Evolutionary conservation across 2,329 filamentous ascomycete species (phyloP).

Genomic region (Paraphoma sp.): DNA sequence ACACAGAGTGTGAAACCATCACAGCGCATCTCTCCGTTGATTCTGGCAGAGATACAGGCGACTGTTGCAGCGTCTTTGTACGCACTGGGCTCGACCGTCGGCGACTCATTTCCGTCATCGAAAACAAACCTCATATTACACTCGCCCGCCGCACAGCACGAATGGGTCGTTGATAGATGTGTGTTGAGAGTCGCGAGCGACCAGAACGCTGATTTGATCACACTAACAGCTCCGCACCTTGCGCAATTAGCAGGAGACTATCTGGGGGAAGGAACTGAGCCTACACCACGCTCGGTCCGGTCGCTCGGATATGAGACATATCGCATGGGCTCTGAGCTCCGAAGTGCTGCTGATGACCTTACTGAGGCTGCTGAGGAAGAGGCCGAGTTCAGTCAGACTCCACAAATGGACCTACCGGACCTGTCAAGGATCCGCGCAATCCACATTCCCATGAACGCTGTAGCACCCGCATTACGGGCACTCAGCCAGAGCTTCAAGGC

Average conservation of each 20-base stretch:
- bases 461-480: slow-evolving; percentile 25
- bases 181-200: slow-evolving; percentile 68
- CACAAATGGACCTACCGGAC: slow-evolving; percentile 19
- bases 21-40: slow-evolving; percentile 30
- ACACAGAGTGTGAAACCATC: slow-evolving; percentile 15
- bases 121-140: slow-evolving; percentile 66
- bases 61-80: slow-evolving; percentile 59
- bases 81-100: slow-evolving; percentile 39
- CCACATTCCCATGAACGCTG: slow-evolving; percentile 23
- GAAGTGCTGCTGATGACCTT: slow-evolving; percentile 30
- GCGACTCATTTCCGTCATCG: slow-evolving; percentile 54
- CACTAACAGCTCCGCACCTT: slow-evolving; percentile 72
- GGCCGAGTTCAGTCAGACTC: slow-evolving; percentile 38
- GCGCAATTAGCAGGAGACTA: slow-evolving; percentile 74
- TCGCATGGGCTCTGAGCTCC: slow-evolving; percentile 41
- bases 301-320: slow-evolving; percentile 64
- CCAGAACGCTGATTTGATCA: slow-evolving; percentile 70
- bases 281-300: slow-evolving; percentile 54
- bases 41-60: slow-evolving; percentile 56
- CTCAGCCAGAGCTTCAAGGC: slow-evolving; percentile 23
- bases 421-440: slow-evolving; percentile 14
- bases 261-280: slow-evolving; percentile 66
- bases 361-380: slow-evolving; percentile 45
- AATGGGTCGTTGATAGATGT: slow-evolving; percentile 63
- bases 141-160: slow-evolving; percentile 64